Percentiles rank a stretch among this genome's conserved stretches.
Evolutionary conservation across 805 yeast genomes (phyloP).

Genomic region (Dipodascus geniculatus): DNA sequence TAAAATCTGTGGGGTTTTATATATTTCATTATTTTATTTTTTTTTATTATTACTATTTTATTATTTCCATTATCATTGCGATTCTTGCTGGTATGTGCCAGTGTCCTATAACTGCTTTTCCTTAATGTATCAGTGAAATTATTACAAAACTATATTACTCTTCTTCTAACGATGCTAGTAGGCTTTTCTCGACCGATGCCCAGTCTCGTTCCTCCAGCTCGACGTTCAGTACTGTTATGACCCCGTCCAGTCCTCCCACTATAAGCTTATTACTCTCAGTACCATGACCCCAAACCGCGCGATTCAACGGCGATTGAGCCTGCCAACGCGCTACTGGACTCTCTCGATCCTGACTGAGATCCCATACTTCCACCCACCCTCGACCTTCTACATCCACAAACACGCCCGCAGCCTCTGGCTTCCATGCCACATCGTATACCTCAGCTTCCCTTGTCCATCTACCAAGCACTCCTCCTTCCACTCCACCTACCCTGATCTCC

Average conservation of each 20-base stretch:
- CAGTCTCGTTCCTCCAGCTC: background rate
- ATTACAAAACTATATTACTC: background rate
- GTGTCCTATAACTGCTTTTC: background rate
- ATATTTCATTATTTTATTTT: background rate
- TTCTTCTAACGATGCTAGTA: background rate
- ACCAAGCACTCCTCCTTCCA: background rate
- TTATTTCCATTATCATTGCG: background rate
- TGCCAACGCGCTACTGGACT: slow-evolving; percentile 17
- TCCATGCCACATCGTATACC: slow-evolving; percentile 29
- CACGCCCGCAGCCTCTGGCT: slow-evolving; percentile 23
- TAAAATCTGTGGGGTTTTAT: slow-evolving; percentile 2
- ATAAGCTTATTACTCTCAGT: slow-evolving; percentile 18
- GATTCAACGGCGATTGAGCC: slow-evolving; percentile 20
- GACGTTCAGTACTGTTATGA: slow-evolving; percentile 22
- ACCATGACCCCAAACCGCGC: slow-evolving; percentile 22
- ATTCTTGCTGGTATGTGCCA: background rate
- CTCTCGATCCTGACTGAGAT: slow-evolving; percentile 23
- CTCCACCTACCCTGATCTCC: slow-evolving; percentile 16
- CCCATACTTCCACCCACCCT: slow-evolving; percentile 30
- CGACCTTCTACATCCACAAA: slow-evolving; percentile 27
- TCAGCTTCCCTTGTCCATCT: slow-evolving; percentile 19
- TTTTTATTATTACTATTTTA: background rate
- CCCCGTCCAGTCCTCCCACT: slow-evolving; percentile 25
- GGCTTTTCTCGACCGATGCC: background rate
- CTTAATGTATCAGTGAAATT: background rate